These are phyloP conservation scores for Penicillium dipodomyicola DNA, from an alignment of 495 filamentous ascomycete species.

Conservation along the genomic window DNA sequence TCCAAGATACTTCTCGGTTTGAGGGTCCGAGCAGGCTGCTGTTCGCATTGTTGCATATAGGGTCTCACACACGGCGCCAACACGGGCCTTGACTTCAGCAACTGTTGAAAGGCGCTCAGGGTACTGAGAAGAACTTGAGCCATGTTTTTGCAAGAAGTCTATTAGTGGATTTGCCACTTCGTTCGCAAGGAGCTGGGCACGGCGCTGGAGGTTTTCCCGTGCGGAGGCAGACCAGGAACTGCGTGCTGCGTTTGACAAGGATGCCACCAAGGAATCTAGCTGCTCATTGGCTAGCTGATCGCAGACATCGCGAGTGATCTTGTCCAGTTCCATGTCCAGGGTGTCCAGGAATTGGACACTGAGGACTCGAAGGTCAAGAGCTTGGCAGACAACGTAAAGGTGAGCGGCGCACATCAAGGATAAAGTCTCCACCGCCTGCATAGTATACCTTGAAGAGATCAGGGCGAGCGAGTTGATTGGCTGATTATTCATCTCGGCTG, in stretches of 20 bases:
- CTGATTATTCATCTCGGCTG: constrained; percentile 59
- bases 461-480: constrained; percentile 57
- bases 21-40: background rate
- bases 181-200: background rate
- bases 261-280: background rate
- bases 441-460: constrained; percentile 52
- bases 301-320: background rate
- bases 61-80: background rate
- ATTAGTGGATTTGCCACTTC: background rate
- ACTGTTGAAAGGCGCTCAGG: background rate
- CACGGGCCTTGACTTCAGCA: background rate
- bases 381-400: constrained; percentile 50
- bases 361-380: constrained; percentile 42
- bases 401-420: constrained; percentile 51
- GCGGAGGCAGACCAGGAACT: constrained; percentile 1
- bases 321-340: background rate
- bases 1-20: constrained; percentile 10
- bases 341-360: constrained; percentile 20
- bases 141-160: constrained; percentile 1
- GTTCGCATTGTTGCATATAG: constrained; percentile 4
- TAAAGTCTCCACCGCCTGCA: constrained; percentile 54
- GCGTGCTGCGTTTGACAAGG: constrained; percentile 5
- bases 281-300: background rate
- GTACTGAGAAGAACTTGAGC: constrained; percentile 1
- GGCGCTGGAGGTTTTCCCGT: background rate